phyloP scores from a whole-genome alignment of 345 rosid species.

The Zanthoxylum bungeanum region DNA sequence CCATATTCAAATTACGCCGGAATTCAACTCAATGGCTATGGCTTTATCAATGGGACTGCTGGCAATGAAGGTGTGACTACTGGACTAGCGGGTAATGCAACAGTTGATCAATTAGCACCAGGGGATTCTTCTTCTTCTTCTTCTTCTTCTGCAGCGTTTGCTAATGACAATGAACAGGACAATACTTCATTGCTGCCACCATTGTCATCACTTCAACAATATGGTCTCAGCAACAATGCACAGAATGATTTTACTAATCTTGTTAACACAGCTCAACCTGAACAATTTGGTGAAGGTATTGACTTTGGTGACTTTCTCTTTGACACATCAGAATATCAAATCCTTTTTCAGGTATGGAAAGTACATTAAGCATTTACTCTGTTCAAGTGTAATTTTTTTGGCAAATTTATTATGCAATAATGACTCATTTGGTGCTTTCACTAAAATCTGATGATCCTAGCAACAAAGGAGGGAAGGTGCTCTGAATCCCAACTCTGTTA shows the following conservation, averaged over 20 bases:
- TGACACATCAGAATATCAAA: background rate
- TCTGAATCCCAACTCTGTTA: background rate
- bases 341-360: constrained; percentile 11
- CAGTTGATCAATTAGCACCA: background rate
- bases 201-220: background rate
- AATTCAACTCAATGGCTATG: constrained; percentile 7
- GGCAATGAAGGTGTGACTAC: background rate
- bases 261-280: background rate
- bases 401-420: background rate
- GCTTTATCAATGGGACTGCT: constrained; percentile 8
- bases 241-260: background rate
- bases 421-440: background rate
- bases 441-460: constrained; percentile 5
- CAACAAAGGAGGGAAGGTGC: background rate
- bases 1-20: constrained; percentile 2
- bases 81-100: background rate
- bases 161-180: constrained; percentile 4
- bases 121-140: constrained; percentile 9
- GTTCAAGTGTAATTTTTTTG: background rate
- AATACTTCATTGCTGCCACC: background rate
- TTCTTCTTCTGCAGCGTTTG: background rate
- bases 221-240: constrained; percentile 7
- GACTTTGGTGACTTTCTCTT: constrained; percentile 1
- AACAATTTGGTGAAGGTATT: background rate
- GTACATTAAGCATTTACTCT: background rate